Evolutionary conservation across 2,329 filamentous ascomycete species (phyloP), one percentile per base, ranked within the genome.

Genomic region (Colletotrichum kahawae): DNA sequence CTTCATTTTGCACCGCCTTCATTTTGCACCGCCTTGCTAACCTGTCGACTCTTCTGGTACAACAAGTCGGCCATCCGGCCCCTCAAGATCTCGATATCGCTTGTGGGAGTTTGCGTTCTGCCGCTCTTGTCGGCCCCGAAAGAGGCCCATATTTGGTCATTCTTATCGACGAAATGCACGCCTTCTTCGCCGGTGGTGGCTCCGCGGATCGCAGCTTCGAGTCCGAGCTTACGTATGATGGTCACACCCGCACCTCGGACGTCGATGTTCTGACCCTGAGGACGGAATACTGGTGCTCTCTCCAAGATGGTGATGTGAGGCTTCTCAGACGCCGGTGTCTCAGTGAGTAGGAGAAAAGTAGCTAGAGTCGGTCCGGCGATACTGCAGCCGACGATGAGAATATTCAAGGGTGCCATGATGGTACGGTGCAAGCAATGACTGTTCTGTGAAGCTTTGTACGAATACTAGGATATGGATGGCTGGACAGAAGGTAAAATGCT

Each of bases 61-160:
- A 92, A 79, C 4, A 92, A 81, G 12, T 83, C 80, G 6, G 86
- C 85, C 27, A 92, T 78, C 60, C 91, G 88, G 0, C 88, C 90
- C 7, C 91, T 83, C 85, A 92, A 88, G 63, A 92, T 88, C 82
- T 93, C 91, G 75, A 86, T 91, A 69, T 93, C 90, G 76, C 86
- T 87, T 1, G 88, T 89, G n/a, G 90, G 80, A 7, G 81, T 82
- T 78, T 89, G 87, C 36, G 77, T 77, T 0, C 86, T 85, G 67
- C 84, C 82, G 6, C 85, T 86, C 0, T 85, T 81, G 77, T 86
- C 85, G 43, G 82, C 81, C 18, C 78, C 78, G 59, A 89, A 82
- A 8, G 79, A 81, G 33, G 86, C 89, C 57, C 78, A 79, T 1
- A 81, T 79, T 5, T 78, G 67, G 1, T 78, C 79, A 68, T 87